Base-by-base conservation (phyloP, 1,284 basidiomycete genomes). In the Boletus semigastroideus region DNA sequence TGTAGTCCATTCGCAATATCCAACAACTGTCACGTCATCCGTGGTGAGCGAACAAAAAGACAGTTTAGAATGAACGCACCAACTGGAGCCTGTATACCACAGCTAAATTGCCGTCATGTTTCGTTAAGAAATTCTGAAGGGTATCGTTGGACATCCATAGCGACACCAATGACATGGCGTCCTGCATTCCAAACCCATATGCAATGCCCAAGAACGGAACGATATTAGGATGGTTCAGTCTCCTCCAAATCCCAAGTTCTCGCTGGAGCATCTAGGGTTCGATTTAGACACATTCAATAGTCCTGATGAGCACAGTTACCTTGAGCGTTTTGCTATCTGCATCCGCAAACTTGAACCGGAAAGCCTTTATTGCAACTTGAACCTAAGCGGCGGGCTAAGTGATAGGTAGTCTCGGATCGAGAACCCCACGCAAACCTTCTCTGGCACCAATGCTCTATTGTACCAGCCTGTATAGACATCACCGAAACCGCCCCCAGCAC, bases 301-400 rank as follows among this genome's bases (percentile, higher is more conserved):
- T 62, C 4, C 55, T 25, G 8, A 9, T 33, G 19, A 33, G 5
- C 4, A 36, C 17, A 10, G 12, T 19, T 33, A 43, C 58, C 49
- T 42, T 57, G 27, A 16, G 6, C 9, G 42, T 22, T 28, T 37
- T 51, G 9, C 36, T 2, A 5, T 10, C 7, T 0, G 3, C 1
- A 4, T 42, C 10, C 6, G 39, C 22, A 10, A 52, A 44, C 5
- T 14, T 39, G 39, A 61, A 49, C 7, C 49, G 48, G 7, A 62
- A 38, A 0, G 48, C 25, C 34, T 61, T 61, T 5, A 61, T 56
- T 6, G 59, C 59, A 7, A 61, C 61, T 59, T 64, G 31, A 22
- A 19, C 1, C 37, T 31, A 10, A 42, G 38, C 2, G 0, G 56
- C 61, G 11, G 63, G 55, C 36, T 13, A 14, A 31, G 30, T 2